phyloP scores from a whole-genome alignment of 169 alveolate species.

The Cyclospora cayetanensis region DNA sequence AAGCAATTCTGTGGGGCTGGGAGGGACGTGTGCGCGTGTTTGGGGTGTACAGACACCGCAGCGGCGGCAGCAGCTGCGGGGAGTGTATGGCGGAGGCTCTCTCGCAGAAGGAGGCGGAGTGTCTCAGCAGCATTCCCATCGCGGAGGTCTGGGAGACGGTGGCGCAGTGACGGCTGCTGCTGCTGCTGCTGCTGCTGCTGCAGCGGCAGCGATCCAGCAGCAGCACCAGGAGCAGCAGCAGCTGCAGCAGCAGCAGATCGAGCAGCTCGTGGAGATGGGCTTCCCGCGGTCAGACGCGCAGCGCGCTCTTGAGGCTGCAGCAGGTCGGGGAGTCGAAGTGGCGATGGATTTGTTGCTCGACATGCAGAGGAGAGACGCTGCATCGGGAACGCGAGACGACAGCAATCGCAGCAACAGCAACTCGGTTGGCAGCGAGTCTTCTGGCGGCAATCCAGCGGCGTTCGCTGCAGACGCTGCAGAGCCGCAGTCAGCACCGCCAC shows the following conservation, averaged over 20 bases:
- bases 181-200: not conserved
- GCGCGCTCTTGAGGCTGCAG: constrained; percentile 35
- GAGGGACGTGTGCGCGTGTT: no score
- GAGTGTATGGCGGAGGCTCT: not conserved
- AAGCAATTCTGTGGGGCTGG: no score
- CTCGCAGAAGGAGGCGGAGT: not conserved
- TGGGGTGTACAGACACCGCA: constrained; percentile 9
- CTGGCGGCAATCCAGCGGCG: not conserved
- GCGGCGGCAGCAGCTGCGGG: constrained; percentile 44
- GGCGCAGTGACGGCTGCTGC: not conserved
- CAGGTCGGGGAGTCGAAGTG: constrained; percentile 61
- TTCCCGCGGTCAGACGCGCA: constrained; percentile 1
- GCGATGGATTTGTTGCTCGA: constrained; percentile 66
- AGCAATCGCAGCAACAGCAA: constrained; percentile 57
- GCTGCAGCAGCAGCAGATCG: constrained; percentile 32
- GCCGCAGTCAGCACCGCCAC: not conserved
- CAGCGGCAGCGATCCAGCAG: constrained; percentile 37
- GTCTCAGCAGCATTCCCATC: not conserved
- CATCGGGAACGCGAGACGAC: not conserved
- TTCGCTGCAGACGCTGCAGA: not conserved
- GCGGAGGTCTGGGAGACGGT: not conserved
- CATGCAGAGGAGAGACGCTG: constrained; percentile 33
- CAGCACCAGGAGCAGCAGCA: constrained; percentile 38
- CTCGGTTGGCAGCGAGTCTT: not conserved
- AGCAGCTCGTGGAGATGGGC: constrained; percentile 67